Percentiles rank a stretch among this genome's conserved stretches.
Conservation (phyloP, 1,284 basidiomycete genomes). For the Afroboletus lepidellus region DNA sequence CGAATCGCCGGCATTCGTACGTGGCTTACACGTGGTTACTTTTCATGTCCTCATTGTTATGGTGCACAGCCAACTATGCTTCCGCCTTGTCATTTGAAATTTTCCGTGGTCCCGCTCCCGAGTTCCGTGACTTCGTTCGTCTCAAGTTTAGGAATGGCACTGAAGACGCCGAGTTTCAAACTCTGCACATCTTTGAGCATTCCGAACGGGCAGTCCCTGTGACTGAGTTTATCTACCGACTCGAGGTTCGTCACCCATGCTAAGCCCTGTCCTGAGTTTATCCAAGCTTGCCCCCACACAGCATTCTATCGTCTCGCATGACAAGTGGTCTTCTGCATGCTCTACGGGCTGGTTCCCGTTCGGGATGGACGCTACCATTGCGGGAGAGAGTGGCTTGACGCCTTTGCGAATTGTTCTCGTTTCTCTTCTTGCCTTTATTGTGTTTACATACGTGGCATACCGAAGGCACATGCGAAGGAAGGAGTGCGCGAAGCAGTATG, state of each 20-base stretch:
- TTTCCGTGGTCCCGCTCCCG: conserved; percentile 66
- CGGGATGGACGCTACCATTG: conserved; percentile 21
- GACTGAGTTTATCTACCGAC: conserved; percentile 72
- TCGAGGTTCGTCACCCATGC: conserved; percentile 49
- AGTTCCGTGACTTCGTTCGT: conserved; percentile 73
- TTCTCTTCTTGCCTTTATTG: conserved; percentile 41
- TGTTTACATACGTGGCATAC: conserved; percentile 32
- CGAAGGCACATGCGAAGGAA: conserved; percentile 7
- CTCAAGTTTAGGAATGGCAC: conserved; percentile 87
- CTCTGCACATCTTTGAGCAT: conserved; percentile 66
- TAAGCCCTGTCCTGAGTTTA: background rate
- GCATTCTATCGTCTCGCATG: conserved; percentile 60
- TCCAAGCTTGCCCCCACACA: conserved; percentile 22
- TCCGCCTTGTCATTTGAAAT: conserved; percentile 79
- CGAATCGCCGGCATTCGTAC: conserved; percentile 62
- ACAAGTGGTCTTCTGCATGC: conserved; percentile 64
- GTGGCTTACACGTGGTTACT: conserved; percentile 24
- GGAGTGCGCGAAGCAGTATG: conserved; percentile 8
- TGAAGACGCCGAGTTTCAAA: conserved; percentile 46
- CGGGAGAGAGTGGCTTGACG: conserved; percentile 17
- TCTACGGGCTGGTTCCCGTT: conserved; percentile 39
- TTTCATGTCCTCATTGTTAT: background rate
- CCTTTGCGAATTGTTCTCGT: conserved; percentile 39
- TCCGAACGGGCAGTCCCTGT: conserved; percentile 61
- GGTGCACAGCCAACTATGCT: conserved; percentile 65